A percentile compares a stretch with the other conserved stretches of the same genome.
Evolutionary conservation across 306 rosid genomes (phyloP).

Genomic region (Neltuma alba): DNA sequence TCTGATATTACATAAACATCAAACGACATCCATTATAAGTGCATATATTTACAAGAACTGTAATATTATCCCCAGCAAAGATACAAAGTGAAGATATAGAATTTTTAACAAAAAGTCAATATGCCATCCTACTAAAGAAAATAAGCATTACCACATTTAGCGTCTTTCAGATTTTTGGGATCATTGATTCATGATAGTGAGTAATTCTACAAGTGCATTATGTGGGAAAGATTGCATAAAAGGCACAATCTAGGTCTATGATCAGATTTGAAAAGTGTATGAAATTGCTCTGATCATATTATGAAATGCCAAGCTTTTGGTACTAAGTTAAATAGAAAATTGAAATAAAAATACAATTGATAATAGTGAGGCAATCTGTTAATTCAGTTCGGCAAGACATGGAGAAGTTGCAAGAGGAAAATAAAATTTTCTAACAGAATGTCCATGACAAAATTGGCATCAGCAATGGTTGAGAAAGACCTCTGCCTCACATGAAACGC

Average conservation of each 20-base stretch:
- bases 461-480: background rate
- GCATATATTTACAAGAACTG: slow-evolving; percentile 12
- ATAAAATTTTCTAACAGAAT: background rate
- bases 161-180: background rate
- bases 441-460: background rate
- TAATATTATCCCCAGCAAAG: slow-evolving; percentile 7
- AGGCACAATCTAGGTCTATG: slow-evolving; percentile 2
- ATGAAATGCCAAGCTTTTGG: background rate
- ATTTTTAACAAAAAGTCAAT: background rate
- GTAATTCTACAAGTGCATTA: slow-evolving; percentile 4
- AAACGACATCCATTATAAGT: slow-evolving; percentile 1
- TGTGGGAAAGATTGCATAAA: slow-evolving; percentile 7
- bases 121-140: slow-evolving; percentile 10
- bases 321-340: background rate
- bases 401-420: background rate
- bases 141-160: background rate
- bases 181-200: background rate
- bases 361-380: background rate
- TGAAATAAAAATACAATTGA: background rate
- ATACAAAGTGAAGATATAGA: background rate
- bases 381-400: background rate
- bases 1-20: background rate
- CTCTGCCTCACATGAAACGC: background rate
- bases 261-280: slow-evolving; percentile 1
- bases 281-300: background rate